Base-by-base conservation (phyloP, 2,329 filamentous ascomycete genomes). In the Diaporthe citriasiana region DNA sequence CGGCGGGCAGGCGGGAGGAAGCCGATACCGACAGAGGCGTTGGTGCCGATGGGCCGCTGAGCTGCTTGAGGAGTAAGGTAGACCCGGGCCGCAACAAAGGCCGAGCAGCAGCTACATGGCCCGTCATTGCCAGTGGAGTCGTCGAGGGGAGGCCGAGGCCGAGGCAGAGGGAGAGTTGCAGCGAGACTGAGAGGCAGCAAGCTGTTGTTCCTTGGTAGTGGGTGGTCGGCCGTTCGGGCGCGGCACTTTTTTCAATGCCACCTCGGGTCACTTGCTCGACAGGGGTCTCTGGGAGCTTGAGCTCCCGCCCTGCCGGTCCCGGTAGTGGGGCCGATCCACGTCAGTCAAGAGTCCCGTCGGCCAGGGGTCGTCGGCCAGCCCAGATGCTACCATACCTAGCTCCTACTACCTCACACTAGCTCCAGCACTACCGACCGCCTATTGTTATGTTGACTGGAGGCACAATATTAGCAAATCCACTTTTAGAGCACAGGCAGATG, bases 361-460 rank as follows among this genome's bases (percentile, higher is more conserved):
- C 51, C 51, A 42, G 30, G 65, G 65, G 65, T 69, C 19, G 65
- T 55, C 9, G 30, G 8, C 9, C 25, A 35, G 17, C 30, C 25
- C 47, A 12, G 22, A 60, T 25, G 35, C 15, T 17, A 30, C 57
- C n/a, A 57, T 22, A 56, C n/a, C n/a, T n/a, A n/a, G n/a, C n/a
- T n/a, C n/a, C n/a, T n/a, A n/a, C n/a, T n/a, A n/a, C n/a, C n/a
- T n/a, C n/a, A n/a, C n/a, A n/a, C n/a, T n/a, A n/a, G n/a, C n/a
- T n/a, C n/a, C n/a, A n/a, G n/a, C n/a, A n/a, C n/a, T n/a, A n/a
- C n/a, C n/a, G n/a, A n/a, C n/a, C n/a, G n/a, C 89, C 88, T 74
- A 90, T 71, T n/a, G 74, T 55, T 1, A 66, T 75, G 38, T 73
- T 73, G 22, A 71, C 74, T 75, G 15, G 82, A 0, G 78, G 80